Conservation (phyloP, 2,329 filamentous ascomycete species). For the Penicillium sp. region DNA sequence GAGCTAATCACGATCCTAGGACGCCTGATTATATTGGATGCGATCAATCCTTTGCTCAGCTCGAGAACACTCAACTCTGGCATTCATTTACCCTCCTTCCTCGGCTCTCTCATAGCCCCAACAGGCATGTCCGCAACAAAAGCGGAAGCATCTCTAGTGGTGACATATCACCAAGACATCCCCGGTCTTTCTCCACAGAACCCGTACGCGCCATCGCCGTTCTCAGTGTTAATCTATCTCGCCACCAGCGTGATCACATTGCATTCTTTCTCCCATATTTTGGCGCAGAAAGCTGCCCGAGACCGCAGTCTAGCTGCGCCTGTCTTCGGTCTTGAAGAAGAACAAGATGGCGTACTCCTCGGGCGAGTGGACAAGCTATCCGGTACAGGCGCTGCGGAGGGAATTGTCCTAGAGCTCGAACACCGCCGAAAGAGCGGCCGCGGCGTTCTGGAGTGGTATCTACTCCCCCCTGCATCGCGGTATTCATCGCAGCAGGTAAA, state of each 20-base stretch:
- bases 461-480: conserved; percentile 50
- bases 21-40: conserved; percentile 75
- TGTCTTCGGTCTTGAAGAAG: conserved; percentile 73
- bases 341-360: conserved; percentile 72
- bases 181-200: conserved; percentile 50
- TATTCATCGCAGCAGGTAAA: conserved; percentile 48
- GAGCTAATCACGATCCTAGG: conserved; percentile 46
- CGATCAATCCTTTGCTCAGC: conserved; percentile 63
- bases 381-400: conserved; percentile 48
- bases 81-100: conserved; percentile 63
- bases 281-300: conserved; percentile 69
- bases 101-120: conserved; percentile 66
- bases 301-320: conserved; percentile 74
- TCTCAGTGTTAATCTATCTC: conserved; percentile 74
- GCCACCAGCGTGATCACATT: conserved; percentile 81
- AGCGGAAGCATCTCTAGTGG: conserved; percentile 64
- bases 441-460: conserved; percentile 68
- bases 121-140: conserved; percentile 27
- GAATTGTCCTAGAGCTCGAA: conserved; percentile 78
- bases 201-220: conserved; percentile 60
- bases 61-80: conserved; percentile 44
- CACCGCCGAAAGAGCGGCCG: conserved; percentile 78
- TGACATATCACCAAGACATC: conserved; percentile 79
- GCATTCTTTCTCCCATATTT: conserved; percentile 69
- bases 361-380: conserved; percentile 51